Percentiles rank a stretch among this genome's conserved stretches.
These are phyloP conservation scores for Wallacemonas sp. DNA, from an alignment of 208 protist genomes.

Conservation along the genomic window DNA sequence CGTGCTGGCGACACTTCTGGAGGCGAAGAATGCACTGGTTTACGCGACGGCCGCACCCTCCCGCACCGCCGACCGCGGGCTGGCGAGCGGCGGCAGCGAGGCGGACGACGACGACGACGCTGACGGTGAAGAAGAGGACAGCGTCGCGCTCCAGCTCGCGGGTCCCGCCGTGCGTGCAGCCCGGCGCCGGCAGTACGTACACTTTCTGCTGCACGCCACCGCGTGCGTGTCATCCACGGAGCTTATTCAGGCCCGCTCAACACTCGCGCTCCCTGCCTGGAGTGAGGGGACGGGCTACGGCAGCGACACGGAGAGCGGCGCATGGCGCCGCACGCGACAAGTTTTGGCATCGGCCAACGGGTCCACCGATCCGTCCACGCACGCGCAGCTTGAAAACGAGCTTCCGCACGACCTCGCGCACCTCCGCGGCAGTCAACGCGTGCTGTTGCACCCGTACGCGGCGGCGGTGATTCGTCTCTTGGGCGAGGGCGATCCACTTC, in stretches of 20 bases:
- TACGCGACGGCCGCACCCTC: neutral
- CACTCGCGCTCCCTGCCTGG: neutral
- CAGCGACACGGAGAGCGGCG: too few species aligned
- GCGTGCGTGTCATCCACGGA: neutral
- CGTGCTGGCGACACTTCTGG: neutral
- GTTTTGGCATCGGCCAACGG: too few species aligned
- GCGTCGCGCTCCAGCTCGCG: neutral
- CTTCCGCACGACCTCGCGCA: neutral
- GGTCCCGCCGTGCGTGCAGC: neutral
- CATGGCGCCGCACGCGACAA: too few species aligned
- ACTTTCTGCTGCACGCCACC: slow-evolving; percentile 1
- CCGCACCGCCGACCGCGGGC: too few species aligned
- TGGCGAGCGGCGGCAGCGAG: neutral
- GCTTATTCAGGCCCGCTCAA: neutral
- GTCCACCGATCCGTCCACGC: neutral
- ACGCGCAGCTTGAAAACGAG: neutral
- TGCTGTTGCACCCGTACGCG: neutral
- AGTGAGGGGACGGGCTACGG: too few species aligned
- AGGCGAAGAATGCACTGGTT: neutral
- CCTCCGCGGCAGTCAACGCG: neutral
- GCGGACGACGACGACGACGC: neutral
- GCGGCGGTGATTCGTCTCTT: neutral
- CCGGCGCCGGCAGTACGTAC: neutral
- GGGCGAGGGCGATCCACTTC: neutral
- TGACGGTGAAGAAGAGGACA: neutral